phyloP scores from a whole-genome alignment of 805 yeast species.

The Spencermartinsiella europaea region DNA sequence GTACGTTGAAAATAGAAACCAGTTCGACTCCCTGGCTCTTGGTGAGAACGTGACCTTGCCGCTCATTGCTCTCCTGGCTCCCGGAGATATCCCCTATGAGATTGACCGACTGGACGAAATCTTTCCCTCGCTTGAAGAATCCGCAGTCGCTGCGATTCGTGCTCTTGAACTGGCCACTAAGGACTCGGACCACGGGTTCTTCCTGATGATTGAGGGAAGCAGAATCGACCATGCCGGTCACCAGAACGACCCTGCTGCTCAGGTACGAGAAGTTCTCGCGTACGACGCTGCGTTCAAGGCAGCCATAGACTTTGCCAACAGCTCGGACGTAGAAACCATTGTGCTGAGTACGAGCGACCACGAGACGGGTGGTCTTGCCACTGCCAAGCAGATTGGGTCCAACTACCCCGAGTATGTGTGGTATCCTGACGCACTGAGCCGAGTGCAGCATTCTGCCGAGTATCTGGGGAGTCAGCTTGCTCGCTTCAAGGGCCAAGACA shows the following conservation, averaged over 20 bases:
- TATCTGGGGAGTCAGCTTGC: slow-evolving; percentile 48
- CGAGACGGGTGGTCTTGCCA: slow-evolving; percentile 93
- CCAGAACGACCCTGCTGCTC: slow-evolving; percentile 90
- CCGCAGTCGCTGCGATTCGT: slow-evolving; percentile 66
- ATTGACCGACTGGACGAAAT: slow-evolving; percentile 59
- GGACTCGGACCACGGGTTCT: slow-evolving; percentile 77
- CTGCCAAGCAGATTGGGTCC: slow-evolving; percentile 68
- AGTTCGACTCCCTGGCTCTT: slow-evolving; percentile 50
- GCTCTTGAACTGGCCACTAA: slow-evolving; percentile 62
- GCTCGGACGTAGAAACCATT: slow-evolving; percentile 67
- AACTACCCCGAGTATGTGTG: slow-evolving; percentile 81
- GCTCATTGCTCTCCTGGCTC: slow-evolving; percentile 68
- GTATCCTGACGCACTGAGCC: slow-evolving; percentile 72
- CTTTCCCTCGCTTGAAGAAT: slow-evolving; percentile 77
- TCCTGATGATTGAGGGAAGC: slow-evolving; percentile 83
- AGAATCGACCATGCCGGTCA: slow-evolving; percentile 96
- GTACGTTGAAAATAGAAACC: slow-evolving; percentile 53
- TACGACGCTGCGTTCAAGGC: slow-evolving; percentile 77
- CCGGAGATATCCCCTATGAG: slow-evolving; percentile 77
- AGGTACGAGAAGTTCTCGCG: slow-evolving; percentile 84
- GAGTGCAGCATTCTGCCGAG: slow-evolving; percentile 76
- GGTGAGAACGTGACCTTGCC: slow-evolving; percentile 72
- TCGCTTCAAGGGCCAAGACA: slow-evolving; percentile 28
- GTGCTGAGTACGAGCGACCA: slow-evolving; percentile 86
- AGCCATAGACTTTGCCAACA: slow-evolving; percentile 63